Evolutionary conservation across 345 rosid genomes (phyloP).

Genomic region (Gynandropsis gynandra): DNA sequence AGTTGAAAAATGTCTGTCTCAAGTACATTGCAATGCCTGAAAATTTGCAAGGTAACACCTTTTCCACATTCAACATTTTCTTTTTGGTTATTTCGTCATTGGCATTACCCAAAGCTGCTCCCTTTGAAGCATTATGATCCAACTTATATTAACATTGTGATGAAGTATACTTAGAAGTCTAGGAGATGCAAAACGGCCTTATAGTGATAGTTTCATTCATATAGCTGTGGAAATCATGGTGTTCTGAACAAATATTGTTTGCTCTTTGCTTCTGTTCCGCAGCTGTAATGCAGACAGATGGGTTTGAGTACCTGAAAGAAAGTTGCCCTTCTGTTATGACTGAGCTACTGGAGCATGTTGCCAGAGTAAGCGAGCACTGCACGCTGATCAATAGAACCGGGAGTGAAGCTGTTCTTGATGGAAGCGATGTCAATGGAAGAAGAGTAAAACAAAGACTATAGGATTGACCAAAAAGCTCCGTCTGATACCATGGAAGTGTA

Average conservation of each 20-base stretch:
- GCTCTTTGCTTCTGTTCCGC: constrained; percentile 10
- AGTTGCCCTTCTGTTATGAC: constrained; percentile 51
- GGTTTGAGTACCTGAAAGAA: constrained; percentile 49
- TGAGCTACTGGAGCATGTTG: constrained; percentile 53
- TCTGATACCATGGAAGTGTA: not conserved
- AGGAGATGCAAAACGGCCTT: no score
- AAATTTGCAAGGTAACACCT: constrained; percentile 37
- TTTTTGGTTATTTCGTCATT: not conserved
- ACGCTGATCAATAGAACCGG: constrained; percentile 31
- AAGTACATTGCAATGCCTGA: constrained; percentile 47
- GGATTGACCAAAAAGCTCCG: not conserved
- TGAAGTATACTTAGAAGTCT: no score
- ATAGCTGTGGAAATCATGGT: no score
- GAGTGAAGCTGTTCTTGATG: constrained; percentile 41
- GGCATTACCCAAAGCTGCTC: not conserved
- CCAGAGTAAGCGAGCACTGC: constrained; percentile 38
- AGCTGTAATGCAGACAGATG: constrained; percentile 71
- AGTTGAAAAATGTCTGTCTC: constrained; percentile 49
- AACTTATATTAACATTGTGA: no score
- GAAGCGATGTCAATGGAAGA: constrained; percentile 47
- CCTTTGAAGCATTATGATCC: not conserved
- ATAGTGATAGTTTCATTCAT: no score
- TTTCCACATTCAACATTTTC: not conserved
- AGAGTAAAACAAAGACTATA: constrained; percentile 60
- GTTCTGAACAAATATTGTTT: not conserved